Conservation (phyloP, 1,284 basidiomycete species). For the Tranzscheliella williamsii region DNA sequence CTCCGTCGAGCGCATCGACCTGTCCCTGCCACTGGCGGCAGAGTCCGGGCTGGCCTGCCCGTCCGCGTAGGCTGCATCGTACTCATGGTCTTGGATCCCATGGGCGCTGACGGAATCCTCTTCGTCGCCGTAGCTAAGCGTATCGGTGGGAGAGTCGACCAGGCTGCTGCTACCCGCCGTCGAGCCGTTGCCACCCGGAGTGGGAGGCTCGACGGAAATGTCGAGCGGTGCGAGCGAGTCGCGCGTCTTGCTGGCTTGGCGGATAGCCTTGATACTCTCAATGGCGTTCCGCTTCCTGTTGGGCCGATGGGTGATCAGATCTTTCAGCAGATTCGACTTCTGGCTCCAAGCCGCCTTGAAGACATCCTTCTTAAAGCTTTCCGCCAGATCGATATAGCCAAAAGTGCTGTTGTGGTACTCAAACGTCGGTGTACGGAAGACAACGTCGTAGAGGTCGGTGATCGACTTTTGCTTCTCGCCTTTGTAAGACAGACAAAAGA, state of each 20-base stretch:
- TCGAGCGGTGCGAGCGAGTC: constrained; percentile 13
- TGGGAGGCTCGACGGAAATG: constrained; percentile 25
- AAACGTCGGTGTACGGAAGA: constrained; percentile 66
- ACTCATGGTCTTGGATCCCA: too few species aligned
- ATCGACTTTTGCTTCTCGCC: constrained; percentile 65
- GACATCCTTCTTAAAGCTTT: constrained; percentile 55
- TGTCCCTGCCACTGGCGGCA: too few species aligned
- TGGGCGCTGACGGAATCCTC: too few species aligned
- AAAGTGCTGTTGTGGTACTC: constrained; percentile 85
- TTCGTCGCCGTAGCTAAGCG: constrained; percentile 8
- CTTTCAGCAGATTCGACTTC: constrained; percentile 50
- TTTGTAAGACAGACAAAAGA: constrained; percentile 63
- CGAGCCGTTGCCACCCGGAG: constrained; percentile 6
- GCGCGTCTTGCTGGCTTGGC: constrained; percentile 15
- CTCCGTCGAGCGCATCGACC: too few species aligned
- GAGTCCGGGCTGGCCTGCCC: too few species aligned
- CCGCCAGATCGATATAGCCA: constrained; percentile 64
- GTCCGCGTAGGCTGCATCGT: too few species aligned
- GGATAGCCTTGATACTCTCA: constrained; percentile 24
- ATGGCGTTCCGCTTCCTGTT: constrained; percentile 33
- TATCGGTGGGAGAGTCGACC: constrained; percentile 23
- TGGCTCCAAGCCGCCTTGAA: constrained; percentile 58
- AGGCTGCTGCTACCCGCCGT: constrained; percentile 9
- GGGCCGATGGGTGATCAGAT: constrained; percentile 45
- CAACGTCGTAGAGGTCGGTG: constrained; percentile 66